Evolutionary conservation across 495 filamentous ascomycete genomes (phyloP), one percentile per base, ranked within the genome.

Genomic region (Trichoderma asperelloides): DNA sequence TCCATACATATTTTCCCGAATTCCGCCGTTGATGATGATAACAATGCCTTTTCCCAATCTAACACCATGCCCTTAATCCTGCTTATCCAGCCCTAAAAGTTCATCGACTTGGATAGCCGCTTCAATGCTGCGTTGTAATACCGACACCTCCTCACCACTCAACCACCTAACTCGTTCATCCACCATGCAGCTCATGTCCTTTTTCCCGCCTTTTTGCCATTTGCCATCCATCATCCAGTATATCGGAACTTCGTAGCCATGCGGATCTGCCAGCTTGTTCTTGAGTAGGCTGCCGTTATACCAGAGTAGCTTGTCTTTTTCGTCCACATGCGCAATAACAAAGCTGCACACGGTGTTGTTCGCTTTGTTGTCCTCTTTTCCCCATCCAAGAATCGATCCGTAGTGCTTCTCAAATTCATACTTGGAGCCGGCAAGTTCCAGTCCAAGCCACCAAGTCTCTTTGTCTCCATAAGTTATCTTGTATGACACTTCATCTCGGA

Each of bases 371-470:
- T 33, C 49, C 40, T 63, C 18, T n/a, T 65, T 49, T 15, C 51
- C 12, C 23, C 69, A 66, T 0, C 76, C 76, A 23, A 77, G 62
- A 18, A 72, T 71, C 16, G 70, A 71, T 18, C 71, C 74, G 16
- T 73, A 74, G 63, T 73, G 72, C 41, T 57, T 65, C 37, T 71
- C 69, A 63, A 76, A 75, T 7, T 72, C 55, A 64, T 75, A 78
- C 21, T 45, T 47, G 23, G 68, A 69, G 18, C 71, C 74, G 21
- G 68, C 65, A 33, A 78, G 70, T 68, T 74, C 68, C 60, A 75
- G 67, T 1, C 75, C 75, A 49, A 75, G 69, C 73, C 74, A 76
- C 70, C 73, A 78, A 23, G 62, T 74, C 65, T 77, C 75, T 69
- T 76, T 75, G 66, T 76, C 75, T 7, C 75, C 75, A 27, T 75